A percentile compares a stretch with the other conserved stretches of the same genome.
Evolutionary conservation across 305 asterid genomes (phyloP).

Genomic region (Caryopteris hybrid): DNA sequence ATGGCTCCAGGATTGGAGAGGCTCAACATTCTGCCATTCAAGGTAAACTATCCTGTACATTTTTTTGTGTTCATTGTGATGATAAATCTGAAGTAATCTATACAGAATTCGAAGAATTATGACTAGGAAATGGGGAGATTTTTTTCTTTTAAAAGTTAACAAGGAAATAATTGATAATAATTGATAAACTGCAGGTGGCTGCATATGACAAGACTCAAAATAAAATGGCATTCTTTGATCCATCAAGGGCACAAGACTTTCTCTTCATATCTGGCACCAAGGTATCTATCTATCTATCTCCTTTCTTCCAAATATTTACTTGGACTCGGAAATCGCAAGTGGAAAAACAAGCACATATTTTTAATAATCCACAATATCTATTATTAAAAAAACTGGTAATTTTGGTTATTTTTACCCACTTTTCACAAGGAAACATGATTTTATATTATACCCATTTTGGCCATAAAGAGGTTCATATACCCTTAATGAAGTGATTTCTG

Average conservation of each 20-base stretch:
- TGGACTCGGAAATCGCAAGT: background rate
- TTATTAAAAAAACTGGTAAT: no score
- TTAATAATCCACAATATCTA: background rate
- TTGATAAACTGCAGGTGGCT: constrained; percentile 75
- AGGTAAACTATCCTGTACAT: no score
- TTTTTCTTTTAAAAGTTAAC: background rate
- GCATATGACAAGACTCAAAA: constrained; percentile 83
- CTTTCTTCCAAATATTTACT: background rate
- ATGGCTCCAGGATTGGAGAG: constrained; percentile 95
- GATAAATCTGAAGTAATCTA: background rate
- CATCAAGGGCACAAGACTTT: constrained; percentile 80
- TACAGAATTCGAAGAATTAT: background rate
- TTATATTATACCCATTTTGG: no score
- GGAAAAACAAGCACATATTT: no score
- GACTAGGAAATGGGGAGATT: no score
- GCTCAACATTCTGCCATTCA: constrained; percentile 84
- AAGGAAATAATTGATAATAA: background rate
- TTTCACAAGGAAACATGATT: no score
- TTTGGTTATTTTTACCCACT: no score
- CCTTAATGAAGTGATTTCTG: no score
- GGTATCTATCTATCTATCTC: constrained; percentile 34
- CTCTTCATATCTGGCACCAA: constrained; percentile 92
- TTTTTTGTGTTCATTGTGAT: no score
- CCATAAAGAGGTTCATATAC: no score
- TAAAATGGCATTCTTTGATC: constrained; percentile 93